Conservation (phyloP, 2,329 filamentous ascomycete species). For the Chalara sp. region DNA sequence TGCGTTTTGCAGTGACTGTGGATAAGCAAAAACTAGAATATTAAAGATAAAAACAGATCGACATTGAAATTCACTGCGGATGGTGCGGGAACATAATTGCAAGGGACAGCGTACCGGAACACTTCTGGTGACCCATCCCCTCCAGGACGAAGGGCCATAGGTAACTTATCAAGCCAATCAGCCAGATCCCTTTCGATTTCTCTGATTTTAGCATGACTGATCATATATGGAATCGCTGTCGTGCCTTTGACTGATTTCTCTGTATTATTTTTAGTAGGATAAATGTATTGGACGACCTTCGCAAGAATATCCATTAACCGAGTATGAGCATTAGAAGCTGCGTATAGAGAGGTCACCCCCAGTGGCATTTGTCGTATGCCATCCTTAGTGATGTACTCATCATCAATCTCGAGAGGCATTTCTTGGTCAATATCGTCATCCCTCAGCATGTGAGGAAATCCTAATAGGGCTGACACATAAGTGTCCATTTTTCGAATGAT, state of each 20-base stretch:
- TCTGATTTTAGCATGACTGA: slow-evolving; percentile 57
- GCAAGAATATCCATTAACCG: slow-evolving; percentile 56
- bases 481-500: slow-evolving; percentile 65
- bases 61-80: too few relatives aligned
- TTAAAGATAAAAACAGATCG: too few relatives aligned
- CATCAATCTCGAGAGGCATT: slow-evolving; percentile 57
- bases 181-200: slow-evolving; percentile 59
- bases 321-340: slow-evolving; percentile 61
- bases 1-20: too few relatives aligned
- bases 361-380: slow-evolving; percentile 48
- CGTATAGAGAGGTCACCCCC: slow-evolving; percentile 48
- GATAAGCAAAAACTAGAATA: too few relatives aligned
- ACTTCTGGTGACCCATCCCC: slow-evolving; percentile 69
- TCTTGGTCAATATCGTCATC: slow-evolving; percentile 62
- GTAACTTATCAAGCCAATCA: slow-evolving; percentile 60
- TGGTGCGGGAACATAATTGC: too few relatives aligned
- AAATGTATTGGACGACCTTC: slow-evolving; percentile 59
- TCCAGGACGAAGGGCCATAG: slow-evolving; percentile 71
- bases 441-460: slow-evolving; percentile 57
- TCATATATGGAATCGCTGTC: slow-evolving; percentile 45
- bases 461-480: slow-evolving; percentile 60
- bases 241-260: slow-evolving; percentile 2
- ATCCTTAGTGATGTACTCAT: slow-evolving; percentile 57
- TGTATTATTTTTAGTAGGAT: slow-evolving; percentile 49
- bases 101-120: slow-evolving; percentile 54